Evolutionary conservation across 1,284 basidiomycete genomes (phyloP).

Genomic region (Cryptococcus sp.): DNA sequence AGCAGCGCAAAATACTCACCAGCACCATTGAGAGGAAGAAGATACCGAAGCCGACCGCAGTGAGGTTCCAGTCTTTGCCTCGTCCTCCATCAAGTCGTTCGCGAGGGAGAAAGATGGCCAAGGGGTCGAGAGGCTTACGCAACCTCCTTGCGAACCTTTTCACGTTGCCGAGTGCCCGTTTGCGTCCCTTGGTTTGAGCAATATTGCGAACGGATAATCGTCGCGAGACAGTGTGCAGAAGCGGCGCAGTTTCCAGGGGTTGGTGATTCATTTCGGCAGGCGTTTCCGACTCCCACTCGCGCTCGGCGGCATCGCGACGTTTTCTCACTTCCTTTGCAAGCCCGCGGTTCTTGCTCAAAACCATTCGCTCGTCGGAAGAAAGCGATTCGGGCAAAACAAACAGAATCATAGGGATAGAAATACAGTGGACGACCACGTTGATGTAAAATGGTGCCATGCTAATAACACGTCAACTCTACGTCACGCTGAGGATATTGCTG

Average conservation of each 20-base stretch:
- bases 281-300: slow-evolving; percentile 50
- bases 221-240: slow-evolving; percentile 11
- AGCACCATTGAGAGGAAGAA: slow-evolving; percentile 61
- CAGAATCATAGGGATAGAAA: slow-evolving; percentile 61
- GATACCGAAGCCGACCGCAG: slow-evolving; percentile 61
- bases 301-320: slow-evolving; percentile 52
- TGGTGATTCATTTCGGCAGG: slow-evolving; percentile 9
- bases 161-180: slow-evolving; percentile 36
- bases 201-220: slow-evolving; percentile 11
- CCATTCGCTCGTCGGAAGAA: slow-evolving; percentile 42
- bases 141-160: slow-evolving; percentile 39
- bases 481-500: neutral
- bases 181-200: slow-evolving; percentile 22
- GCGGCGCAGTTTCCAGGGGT: slow-evolving; percentile 3
- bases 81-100: slow-evolving; percentile 52
- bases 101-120: slow-evolving; percentile 66
- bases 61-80: slow-evolving; percentile 69
- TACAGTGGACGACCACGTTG: slow-evolving; percentile 52
- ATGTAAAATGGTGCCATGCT: slow-evolving; percentile 74
- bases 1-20: slow-evolving; percentile 54
- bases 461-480: neutral
- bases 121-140: slow-evolving; percentile 66
- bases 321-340: slow-evolving; percentile 47
- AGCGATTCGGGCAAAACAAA: slow-evolving; percentile 76
- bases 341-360: slow-evolving; percentile 38